Percentiles rank a stretch among this genome's conserved stretches.
Evolutionary conservation across 2,329 filamentous ascomycete species (phyloP).

Genomic region (Aspergillus sp.): DNA sequence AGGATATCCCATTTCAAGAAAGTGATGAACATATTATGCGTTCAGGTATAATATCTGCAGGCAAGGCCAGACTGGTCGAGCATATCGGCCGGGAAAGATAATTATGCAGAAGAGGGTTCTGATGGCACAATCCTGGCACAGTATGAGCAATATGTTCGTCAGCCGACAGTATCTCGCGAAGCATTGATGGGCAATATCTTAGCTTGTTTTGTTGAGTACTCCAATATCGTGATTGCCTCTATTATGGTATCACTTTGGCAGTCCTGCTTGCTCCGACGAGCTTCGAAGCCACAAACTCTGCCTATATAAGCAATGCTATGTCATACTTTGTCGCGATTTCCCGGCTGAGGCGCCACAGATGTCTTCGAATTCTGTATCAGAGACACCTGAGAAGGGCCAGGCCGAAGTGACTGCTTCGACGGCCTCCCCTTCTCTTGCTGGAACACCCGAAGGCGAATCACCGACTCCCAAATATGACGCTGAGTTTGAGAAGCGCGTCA

Average conservation of each 20-base stretch:
- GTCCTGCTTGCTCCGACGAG: not conserved
- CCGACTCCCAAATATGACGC: not conserved
- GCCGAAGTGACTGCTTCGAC: not conserved
- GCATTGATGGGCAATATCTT: not conserved
- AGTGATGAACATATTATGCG: not conserved
- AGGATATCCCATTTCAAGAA: not conserved
- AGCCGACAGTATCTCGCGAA: not conserved
- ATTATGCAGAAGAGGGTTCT: not conserved
- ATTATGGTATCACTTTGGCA: slow-evolving; percentile 23
- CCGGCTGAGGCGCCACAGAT: not conserved
- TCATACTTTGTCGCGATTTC: not conserved
- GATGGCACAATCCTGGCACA: not conserved
- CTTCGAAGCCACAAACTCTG: not conserved
- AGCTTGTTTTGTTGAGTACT: not conserved
- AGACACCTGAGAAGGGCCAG: not conserved
- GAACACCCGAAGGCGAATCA: not conserved
- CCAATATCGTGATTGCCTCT: slow-evolving; percentile 24
- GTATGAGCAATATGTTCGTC: not conserved
- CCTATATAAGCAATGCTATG: not conserved
- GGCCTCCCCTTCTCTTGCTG: not conserved
- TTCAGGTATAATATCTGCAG: too few species aligned
- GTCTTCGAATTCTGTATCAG: not conserved
- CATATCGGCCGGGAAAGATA: too few species aligned
- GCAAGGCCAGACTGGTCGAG: too few species aligned
- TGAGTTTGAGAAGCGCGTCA: slow-evolving; percentile 29